Base-by-base conservation (phyloP, 1,139 yeast species). In the Insectozyma bohioensis region DNA sequence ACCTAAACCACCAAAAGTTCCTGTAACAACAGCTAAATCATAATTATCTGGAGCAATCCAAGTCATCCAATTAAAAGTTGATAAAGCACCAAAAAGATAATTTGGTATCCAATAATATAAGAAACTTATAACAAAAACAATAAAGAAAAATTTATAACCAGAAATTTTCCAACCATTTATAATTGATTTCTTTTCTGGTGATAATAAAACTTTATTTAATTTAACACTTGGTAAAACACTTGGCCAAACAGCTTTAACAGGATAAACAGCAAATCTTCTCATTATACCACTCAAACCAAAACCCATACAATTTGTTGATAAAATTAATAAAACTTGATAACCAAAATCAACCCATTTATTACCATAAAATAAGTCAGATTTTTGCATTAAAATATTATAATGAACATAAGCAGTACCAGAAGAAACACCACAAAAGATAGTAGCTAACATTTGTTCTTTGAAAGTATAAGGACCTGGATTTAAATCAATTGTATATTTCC, bases 201-300 rank as follows among this genome's bases (percentile, higher is more conserved):
- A 54, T 42, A 72, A 51, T 33, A 79, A 59, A 4, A 82, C 77
- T 42, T 72, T 59, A 51, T 75, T 75, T 41, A 78, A 56, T 11
- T 85, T 80, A 16, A 79, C 50, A 4, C 74, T 65, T 14, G 81
- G 80, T 43, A 78, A 51, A 26, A 66, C 50, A 7, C 74, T 62
- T 34, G 84, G 84, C 81, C 84, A 79, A 34, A 78, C 52, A 27
- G 78, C 64, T 35, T 67, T 63, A 13, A 65, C 57, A 13, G 85
- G 85, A 47, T 79, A 78, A 13, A 80, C 67, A 10, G 74, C 69
- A 42, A 79, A 67, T 35, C 67, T 67, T 47, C 85, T 67, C 54
- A 77, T 54, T 14, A 80, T 47, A 37, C 86, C 84, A 23, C 85
- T 80, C 47, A 78, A 65, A 1, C 83, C 82, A 44, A 78, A 72